Conservation (phyloP, 495 filamentous ascomycete genomes). For the Astrothelium macrocarpum region DNA sequence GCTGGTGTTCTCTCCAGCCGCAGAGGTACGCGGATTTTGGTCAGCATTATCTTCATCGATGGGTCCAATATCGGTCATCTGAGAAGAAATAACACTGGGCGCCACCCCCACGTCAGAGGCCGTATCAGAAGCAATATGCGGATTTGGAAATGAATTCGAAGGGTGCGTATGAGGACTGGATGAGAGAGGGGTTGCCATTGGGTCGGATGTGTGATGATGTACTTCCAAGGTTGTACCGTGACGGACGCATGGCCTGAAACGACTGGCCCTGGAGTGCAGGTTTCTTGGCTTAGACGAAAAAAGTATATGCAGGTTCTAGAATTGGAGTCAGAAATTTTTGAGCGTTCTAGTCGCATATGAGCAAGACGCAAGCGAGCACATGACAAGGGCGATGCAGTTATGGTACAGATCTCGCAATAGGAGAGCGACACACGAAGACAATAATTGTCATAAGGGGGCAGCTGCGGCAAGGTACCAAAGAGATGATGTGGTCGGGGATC, state of each 20-base stretch:
- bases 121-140: constrained; percentile 7
- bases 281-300: background rate
- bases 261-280: background rate
- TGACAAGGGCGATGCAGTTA: background rate
- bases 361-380: background rate
- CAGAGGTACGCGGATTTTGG: constrained; percentile 19
- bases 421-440: background rate
- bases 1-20: constrained; percentile 13
- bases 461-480: background rate
- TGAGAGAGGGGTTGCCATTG: constrained; percentile 19
- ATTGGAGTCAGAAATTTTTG: no score
- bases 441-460: background rate
- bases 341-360: no score
- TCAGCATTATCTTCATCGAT: constrained; percentile 26
- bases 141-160: constrained; percentile 25
- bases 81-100: constrained; percentile 68
- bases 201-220: constrained; percentile 13
- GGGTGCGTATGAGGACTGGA: constrained; percentile 12
- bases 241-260: constrained; percentile 6
- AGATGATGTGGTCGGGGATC: background rate
- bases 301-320: background rate
- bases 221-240: background rate
- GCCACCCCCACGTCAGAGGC: constrained; percentile 16
- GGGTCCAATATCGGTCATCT: constrained; percentile 69
- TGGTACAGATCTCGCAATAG: background rate